A percentile compares a stretch with the other conserved stretches of the same genome.
Conservation (phyloP, 2,329 filamentous ascomycete species). For the Alternaria tenuissima region DNA sequence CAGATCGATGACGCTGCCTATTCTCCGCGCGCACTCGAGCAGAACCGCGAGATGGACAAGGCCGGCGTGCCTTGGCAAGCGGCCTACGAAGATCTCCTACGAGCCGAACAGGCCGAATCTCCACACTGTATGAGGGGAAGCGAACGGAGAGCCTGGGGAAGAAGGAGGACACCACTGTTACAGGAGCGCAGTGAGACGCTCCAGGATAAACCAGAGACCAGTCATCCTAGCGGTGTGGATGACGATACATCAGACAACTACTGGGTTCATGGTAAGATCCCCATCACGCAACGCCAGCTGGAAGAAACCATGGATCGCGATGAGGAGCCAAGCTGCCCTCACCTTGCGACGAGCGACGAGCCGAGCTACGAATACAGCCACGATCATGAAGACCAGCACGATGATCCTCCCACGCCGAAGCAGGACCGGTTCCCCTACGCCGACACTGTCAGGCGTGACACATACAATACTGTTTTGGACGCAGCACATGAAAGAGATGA, state of each 20-base stretch:
- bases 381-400: constrained; percentile 44
- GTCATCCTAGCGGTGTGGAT: constrained; percentile 17
- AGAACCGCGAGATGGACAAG: constrained; percentile 50
- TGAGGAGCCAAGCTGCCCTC: not conserved
- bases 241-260: not conserved
- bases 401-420: constrained; percentile 45
- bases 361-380: constrained; percentile 45
- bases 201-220: not conserved
- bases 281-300: constrained; percentile 12
- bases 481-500: not conserved
- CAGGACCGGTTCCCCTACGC: constrained; percentile 14
- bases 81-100: constrained; percentile 67
- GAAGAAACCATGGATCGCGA: constrained; percentile 7
- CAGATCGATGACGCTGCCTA: constrained; percentile 47
- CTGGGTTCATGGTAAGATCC: constrained; percentile 3
- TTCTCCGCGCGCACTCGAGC: constrained; percentile 63
- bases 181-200: constrained; percentile 1
- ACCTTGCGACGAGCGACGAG: constrained; percentile 32
- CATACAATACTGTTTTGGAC: not conserved
- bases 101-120: constrained; percentile 41
- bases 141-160: constrained; percentile 13
- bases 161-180: constrained; percentile 6
- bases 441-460: constrained; percentile 1
- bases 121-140: constrained; percentile 7
- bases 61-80: constrained; percentile 60